A percentile compares a stretch with the other conserved stretches of the same genome.
Evolutionary conservation across 2,329 filamentous ascomycete species (phyloP).

Genomic region (Orbilia blumenaviensis): DNA sequence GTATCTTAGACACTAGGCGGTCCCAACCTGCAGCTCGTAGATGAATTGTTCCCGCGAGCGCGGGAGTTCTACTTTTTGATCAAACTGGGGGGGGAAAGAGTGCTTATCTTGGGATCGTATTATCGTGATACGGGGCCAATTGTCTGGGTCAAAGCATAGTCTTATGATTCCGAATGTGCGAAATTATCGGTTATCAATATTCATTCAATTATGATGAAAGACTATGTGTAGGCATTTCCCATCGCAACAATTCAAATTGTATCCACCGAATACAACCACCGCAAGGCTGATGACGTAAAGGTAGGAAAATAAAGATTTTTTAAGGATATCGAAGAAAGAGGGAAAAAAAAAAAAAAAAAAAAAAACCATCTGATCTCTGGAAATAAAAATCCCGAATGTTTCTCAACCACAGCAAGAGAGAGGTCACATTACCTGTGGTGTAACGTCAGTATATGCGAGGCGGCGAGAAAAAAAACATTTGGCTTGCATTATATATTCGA

Average conservation of each 20-base stretch:
- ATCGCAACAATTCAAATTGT: background rate
- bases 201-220: too few relatives aligned
- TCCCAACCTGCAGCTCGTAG: slow-evolving; percentile 1
- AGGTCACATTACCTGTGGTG: slow-evolving; percentile 54
- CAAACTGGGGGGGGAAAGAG: background rate
- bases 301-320: too few relatives aligned
- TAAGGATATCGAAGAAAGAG: too few relatives aligned
- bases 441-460: slow-evolving; percentile 43
- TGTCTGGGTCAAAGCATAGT: background rate
- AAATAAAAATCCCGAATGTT: background rate
- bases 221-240: background rate
- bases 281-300: background rate
- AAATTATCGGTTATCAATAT: background rate
- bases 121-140: slow-evolving; percentile 18
- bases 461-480: slow-evolving; percentile 21
- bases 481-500: slow-evolving; percentile 14
- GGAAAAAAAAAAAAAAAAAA: too few relatives aligned
- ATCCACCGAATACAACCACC: slow-evolving; percentile 6
- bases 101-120: slow-evolving; percentile 18
- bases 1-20: slow-evolving; percentile 16
- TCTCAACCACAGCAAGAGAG: slow-evolving; percentile 7
- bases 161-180: slow-evolving; percentile 28
- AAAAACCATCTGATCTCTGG: slow-evolving; percentile 27
- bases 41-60: slow-evolving; percentile 9
- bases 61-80: background rate